Conservation (phyloP, 805 yeast genomes). For the Babjeviella inositovora region DNA sequence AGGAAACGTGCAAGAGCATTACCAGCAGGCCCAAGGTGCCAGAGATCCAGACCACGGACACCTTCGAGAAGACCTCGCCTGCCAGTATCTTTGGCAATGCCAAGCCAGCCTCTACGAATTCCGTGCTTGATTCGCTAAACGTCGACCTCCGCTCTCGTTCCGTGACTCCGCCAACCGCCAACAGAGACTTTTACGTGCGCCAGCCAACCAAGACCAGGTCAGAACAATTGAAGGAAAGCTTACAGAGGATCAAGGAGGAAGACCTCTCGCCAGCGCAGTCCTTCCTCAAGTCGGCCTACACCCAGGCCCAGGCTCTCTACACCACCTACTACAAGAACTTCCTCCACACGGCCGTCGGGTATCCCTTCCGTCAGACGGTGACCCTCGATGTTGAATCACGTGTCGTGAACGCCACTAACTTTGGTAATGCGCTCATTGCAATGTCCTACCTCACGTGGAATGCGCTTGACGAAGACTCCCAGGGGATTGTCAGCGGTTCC, state of each 20-base stretch:
- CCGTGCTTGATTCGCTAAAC: background rate
- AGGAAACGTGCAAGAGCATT: slow-evolving; percentile 25
- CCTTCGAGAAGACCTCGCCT: background rate
- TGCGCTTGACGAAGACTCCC: slow-evolving; percentile 50
- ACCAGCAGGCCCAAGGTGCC: slow-evolving; percentile 6
- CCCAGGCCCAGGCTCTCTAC: too few species aligned
- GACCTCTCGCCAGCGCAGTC: too few species aligned
- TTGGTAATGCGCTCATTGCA: slow-evolving; percentile 50
- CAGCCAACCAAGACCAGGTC: too few species aligned
- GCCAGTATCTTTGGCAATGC: slow-evolving; percentile 10
- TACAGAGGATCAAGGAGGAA: too few species aligned
- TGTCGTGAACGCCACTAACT: slow-evolving; percentile 37
- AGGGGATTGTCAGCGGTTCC: slow-evolving; percentile 30
- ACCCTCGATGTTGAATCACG: slow-evolving; percentile 43
- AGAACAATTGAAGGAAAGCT: too few species aligned
- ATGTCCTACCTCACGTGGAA: slow-evolving; percentile 39
- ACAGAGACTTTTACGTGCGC: too few species aligned
- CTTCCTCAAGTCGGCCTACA: too few species aligned
- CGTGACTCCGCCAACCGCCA: too few species aligned
- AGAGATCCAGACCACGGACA: background rate
- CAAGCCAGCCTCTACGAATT: background rate
- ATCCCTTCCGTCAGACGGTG: slow-evolving; percentile 17
- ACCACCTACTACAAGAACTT: slow-evolving; percentile 6
- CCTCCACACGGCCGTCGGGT: slow-evolving; percentile 15
- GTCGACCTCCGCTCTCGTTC: too few species aligned